Percentiles rank a stretch among this genome's conserved stretches.
phyloP scores from a whole-genome alignment of 1,284 basidiomycete species.

The Xerocomus amazonicus region DNA sequence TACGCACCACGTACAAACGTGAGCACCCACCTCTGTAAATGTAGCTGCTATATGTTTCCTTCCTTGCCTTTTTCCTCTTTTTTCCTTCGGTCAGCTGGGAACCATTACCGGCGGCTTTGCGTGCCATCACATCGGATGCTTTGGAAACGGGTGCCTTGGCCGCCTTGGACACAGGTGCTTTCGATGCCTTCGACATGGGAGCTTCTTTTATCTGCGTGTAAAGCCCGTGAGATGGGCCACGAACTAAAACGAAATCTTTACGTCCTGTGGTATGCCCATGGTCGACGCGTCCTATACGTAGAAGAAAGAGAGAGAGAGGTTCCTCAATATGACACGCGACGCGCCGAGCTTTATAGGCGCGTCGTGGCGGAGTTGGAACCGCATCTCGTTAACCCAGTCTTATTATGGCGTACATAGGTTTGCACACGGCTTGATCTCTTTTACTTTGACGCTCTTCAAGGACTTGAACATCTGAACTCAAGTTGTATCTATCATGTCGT shows the following conservation, averaged over 20 bases:
- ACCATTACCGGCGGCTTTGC: background rate
- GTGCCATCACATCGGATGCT: background rate
- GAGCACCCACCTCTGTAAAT: conserved; percentile 32
- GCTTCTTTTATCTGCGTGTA: no score
- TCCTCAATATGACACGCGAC: no score
- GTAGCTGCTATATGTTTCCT: conserved; percentile 34
- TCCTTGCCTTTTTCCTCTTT: conserved; percentile 32
- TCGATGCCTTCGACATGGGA: conserved; percentile 15
- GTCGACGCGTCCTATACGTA: no score
- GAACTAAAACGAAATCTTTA: no score
- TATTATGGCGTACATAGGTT: no score
- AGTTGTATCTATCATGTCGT: conserved; percentile 4
- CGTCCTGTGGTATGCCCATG: no score
- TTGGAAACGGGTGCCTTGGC: conserved; percentile 20
- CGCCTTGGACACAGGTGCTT: conserved; percentile 25
- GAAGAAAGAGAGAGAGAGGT: no score
- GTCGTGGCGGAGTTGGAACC: no score
- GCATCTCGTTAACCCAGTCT: no score
- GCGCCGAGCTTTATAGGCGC: no score
- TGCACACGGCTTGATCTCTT: no score
- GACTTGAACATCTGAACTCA: background rate
- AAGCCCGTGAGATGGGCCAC: no score
- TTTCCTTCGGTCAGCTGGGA: conserved; percentile 25
- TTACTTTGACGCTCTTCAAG: background rate
- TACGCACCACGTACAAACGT: background rate